Conservation (phyloP, 1,284 basidiomycete genomes). For the Microbotryum scabiosae region DNA sequence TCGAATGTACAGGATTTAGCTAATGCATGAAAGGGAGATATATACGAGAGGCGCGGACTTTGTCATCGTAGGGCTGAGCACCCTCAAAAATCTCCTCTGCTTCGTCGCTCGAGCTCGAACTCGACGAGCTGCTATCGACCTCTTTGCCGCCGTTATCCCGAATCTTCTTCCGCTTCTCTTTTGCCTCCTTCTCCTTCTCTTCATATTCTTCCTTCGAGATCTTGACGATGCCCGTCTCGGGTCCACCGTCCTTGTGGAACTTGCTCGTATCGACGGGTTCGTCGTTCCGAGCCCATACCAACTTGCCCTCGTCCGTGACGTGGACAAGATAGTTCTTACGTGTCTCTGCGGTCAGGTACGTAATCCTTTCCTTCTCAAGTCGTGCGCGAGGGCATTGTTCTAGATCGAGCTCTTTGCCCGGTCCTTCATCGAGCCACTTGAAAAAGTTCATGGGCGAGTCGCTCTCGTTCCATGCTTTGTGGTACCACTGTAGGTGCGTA, state of each 20-base stretch:
- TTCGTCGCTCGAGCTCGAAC: conserved; percentile 10
- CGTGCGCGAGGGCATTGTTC: conserved; percentile 58
- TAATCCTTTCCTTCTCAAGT: conserved; percentile 55
- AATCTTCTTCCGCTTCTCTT: conserved; percentile 8
- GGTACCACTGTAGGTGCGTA: conserved; percentile 47
- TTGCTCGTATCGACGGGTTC: conserved; percentile 46
- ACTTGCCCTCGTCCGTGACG: conserved; percentile 54
- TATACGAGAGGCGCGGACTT: conserved; percentile 5
- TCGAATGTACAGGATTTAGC: not conserved
- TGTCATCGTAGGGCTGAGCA: conserved; percentile 16
- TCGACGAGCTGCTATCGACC: conserved; percentile 15
- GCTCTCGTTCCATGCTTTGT: conserved; percentile 53
- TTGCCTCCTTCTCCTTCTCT: conserved; percentile 19
- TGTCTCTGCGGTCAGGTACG: conserved; percentile 60
- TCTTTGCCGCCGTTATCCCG: conserved; percentile 11
- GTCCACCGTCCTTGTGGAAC: conserved; percentile 30
- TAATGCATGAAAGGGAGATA: not conserved
- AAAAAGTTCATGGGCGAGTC: conserved; percentile 65
- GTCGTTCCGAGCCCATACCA: conserved; percentile 62
- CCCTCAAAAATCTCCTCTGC: conserved; percentile 17
- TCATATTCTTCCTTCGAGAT: conserved; percentile 28
- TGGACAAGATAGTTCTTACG: conserved; percentile 62
- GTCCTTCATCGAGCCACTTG: conserved; percentile 61
- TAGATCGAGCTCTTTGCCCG: conserved; percentile 56
- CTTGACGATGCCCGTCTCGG: conserved; percentile 38